Conservation (phyloP, 768 basidiomycete species). For the Ramaria rubella region DNA sequence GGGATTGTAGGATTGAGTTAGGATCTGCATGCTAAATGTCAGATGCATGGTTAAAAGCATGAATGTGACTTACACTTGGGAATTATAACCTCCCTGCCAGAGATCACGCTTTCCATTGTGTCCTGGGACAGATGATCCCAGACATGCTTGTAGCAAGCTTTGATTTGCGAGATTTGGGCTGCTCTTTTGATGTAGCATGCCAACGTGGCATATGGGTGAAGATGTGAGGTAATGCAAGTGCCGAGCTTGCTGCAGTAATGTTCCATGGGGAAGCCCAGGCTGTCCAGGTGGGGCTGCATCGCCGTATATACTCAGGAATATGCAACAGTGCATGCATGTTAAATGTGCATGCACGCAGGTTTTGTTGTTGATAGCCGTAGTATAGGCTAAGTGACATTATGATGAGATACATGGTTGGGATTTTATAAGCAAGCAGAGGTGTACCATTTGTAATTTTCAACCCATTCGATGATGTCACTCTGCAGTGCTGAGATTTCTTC, state of each 20-base stretch:
- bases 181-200: background rate
- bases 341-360: background rate
- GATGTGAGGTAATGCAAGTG: background rate
- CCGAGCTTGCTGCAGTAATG: background rate
- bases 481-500: constrained; percentile 13
- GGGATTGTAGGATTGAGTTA: background rate
- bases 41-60: background rate
- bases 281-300: background rate
- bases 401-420: background rate
- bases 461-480: constrained; percentile 16
- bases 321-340: constrained; percentile 4
- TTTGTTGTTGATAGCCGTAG: background rate
- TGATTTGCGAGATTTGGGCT: constrained; percentile 23
- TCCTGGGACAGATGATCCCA: background rate
- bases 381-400: background rate
- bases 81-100: background rate
- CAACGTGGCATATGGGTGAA: constrained; percentile 1
- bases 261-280: background rate
- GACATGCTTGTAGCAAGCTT: constrained; percentile 20
- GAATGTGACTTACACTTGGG: background rate
- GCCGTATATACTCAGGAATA: background rate
- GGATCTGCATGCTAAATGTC: background rate
- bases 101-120: background rate
- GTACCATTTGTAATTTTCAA: constrained; percentile 3
- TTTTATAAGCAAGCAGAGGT: too few relatives aligned